A percentile compares a stretch with the other conserved stretches of the same genome.
Conservation (phyloP, 805 yeast species). For the Myxozyma lipomycoides region DNA sequence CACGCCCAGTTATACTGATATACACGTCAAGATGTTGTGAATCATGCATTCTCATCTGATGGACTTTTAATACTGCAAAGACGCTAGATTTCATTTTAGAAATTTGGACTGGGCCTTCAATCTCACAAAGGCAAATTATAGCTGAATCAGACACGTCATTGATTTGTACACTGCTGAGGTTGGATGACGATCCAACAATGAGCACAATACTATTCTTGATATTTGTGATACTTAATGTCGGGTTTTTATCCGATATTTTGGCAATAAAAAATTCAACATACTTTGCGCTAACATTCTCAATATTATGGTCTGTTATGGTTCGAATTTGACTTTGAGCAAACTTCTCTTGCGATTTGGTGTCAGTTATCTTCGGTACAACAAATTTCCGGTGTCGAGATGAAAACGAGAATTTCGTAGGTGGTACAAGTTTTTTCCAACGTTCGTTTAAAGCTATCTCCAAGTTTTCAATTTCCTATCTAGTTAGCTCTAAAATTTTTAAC, state of each 20-base stretch:
- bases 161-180: conserved; percentile 13
- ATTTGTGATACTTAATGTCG: not conserved
- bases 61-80: conserved; percentile 10
- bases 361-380: no score
- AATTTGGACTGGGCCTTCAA: conserved; percentile 22
- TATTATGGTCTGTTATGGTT: no score
- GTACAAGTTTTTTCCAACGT: conserved; percentile 4
- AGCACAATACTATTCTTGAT: conserved; percentile 7
- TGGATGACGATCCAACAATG: conserved; percentile 3
- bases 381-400: conserved; percentile 12
- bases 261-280: no score
- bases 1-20: conserved; percentile 5
- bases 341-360: no score
- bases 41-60: conserved; percentile 25
- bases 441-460: conserved; percentile 2
- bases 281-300: no score
- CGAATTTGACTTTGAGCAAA: no score
- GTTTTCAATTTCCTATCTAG: conserved; percentile 21
- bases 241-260: not conserved
- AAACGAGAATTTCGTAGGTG: conserved; percentile 13
- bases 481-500: not conserved
- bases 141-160: conserved; percentile 4
- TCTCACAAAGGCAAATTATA: conserved; percentile 5
- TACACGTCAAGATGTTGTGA: conserved; percentile 9
- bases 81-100: conserved; percentile 7